These are phyloP conservation scores for Crucihimalaya himalaica DNA, from an alignment of 345 rosid species.

Conservation along the genomic window DNA sequence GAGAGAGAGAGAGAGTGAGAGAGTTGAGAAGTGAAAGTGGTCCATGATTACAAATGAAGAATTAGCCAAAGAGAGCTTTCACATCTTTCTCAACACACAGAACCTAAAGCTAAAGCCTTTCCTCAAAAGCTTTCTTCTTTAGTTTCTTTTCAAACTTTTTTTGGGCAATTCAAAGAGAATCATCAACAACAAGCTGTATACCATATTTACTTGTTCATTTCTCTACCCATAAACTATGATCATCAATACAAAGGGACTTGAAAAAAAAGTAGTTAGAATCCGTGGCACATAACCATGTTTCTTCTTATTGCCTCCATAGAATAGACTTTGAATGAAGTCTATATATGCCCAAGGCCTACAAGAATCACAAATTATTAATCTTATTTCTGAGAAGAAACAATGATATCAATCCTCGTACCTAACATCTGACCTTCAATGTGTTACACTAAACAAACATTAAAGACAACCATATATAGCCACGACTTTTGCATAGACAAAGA, in stretches of 20 bases:
- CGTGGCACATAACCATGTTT: slow-evolving; percentile 8
- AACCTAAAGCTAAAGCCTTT: slow-evolving; percentile 34
- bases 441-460: slow-evolving; percentile 37
- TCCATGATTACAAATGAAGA: slow-evolving; percentile 38
- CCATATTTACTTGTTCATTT: slow-evolving; percentile 29
- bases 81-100: slow-evolving; percentile 31
- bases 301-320: slow-evolving; percentile 7
- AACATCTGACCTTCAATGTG: slow-evolving; percentile 33
- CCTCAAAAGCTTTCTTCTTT: slow-evolving; percentile 46
- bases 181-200: slow-evolving; percentile 29
- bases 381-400: slow-evolving; percentile 17
- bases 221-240: slow-evolving; percentile 2
- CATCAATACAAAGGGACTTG: slow-evolving; percentile 4
- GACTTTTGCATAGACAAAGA: slow-evolving; percentile 36
- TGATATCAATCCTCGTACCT: slow-evolving; percentile 41
- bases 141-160: slow-evolving; percentile 33
- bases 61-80: slow-evolving; percentile 39
- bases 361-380: slow-evolving; percentile 6
- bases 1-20: slow-evolving; percentile 18
- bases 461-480: slow-evolving; percentile 21
- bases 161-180: slow-evolving; percentile 29
- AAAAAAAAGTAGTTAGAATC: neutral
- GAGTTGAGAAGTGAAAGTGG: slow-evolving; percentile 43
- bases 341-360: slow-evolving; percentile 23
- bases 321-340: neutral